These are phyloP conservation scores for Musa acuminata DNA, from an alignment of 176 grass and related monocot genomes.

Conservation along the genomic window DNA sequence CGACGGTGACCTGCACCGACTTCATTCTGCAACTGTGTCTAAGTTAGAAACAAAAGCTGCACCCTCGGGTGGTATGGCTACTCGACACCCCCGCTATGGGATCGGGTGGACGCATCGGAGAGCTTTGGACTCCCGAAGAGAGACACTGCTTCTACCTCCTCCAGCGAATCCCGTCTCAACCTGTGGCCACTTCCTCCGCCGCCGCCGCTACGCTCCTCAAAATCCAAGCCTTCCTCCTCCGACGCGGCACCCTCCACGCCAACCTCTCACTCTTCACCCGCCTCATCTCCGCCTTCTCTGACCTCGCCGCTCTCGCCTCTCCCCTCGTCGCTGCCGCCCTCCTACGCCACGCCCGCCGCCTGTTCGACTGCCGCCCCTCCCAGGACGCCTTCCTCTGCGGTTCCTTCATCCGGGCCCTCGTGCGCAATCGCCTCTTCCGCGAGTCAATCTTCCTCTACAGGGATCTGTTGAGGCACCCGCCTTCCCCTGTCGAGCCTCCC, in stretches of 20 bases:
- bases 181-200: not conserved
- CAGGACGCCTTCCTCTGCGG: conserved; percentile 17
- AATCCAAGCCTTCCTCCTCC: conserved; percentile 25
- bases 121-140: conserved; percentile 16
- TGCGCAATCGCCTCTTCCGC: conserved; percentile 8
- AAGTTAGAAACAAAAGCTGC: too few species aligned
- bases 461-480: not conserved
- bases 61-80: too few species aligned
- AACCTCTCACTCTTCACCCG: conserved; percentile 23
- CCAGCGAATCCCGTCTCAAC: not conserved
- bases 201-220: conserved; percentile 8
- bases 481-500: not conserved
- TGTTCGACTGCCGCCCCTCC: conserved; percentile 8
- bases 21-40: too few species aligned
- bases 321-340: not conserved
- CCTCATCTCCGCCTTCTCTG: conserved; percentile 19
- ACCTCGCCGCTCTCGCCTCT: not conserved
- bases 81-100: not conserved
- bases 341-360: conserved; percentile 6
- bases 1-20: too few species aligned
- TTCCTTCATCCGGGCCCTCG: conserved; percentile 10
- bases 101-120: not conserved
- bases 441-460: conserved; percentile 16
- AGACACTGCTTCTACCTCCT: conserved; percentile 19
- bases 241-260: conserved; percentile 4